Evolutionary conservation across 768 basidiomycete genomes (phyloP).

Genomic region (Lactarius vividus): DNA sequence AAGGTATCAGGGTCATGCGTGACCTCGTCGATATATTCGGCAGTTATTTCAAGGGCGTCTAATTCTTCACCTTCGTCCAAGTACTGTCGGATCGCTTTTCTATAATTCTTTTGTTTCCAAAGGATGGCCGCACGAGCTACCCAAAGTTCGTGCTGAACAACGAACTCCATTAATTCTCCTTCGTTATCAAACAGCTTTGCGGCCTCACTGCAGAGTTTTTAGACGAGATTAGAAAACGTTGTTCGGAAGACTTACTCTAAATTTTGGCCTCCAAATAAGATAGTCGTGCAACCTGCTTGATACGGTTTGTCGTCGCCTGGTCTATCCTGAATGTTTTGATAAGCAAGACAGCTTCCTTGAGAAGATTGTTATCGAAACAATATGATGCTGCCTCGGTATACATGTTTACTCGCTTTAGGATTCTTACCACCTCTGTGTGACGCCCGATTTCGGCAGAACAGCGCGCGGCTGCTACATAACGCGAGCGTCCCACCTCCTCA

Average conservation of each 20-base stretch:
- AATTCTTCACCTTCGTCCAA: constrained; percentile 44
- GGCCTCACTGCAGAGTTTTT: constrained; percentile 41
- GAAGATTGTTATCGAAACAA: constrained; percentile 20
- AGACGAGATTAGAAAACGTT: not conserved
- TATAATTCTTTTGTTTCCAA: constrained; percentile 39
- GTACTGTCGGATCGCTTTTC: constrained; percentile 53
- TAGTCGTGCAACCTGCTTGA: constrained; percentile 10
- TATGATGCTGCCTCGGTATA: constrained; percentile 22
- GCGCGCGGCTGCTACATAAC: constrained; percentile 6
- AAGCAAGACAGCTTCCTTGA: constrained; percentile 7
- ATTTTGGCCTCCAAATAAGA: constrained; percentile 10
- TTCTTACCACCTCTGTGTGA: constrained; percentile 8
- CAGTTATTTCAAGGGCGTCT: constrained; percentile 47
- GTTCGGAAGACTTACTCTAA: constrained; percentile 14
- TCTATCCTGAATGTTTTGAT: constrained; percentile 15
- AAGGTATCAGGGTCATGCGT: constrained; percentile 31
- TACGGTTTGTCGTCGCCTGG: constrained; percentile 12
- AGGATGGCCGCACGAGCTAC: constrained; percentile 47
- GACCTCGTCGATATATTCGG: constrained; percentile 34
- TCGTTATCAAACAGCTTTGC: constrained; percentile 50
- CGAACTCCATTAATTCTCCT: constrained; percentile 53
- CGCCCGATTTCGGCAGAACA: constrained; percentile 15
- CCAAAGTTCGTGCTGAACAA: constrained; percentile 54
- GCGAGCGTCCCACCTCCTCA: not conserved
- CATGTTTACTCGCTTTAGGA: constrained; percentile 9